These are phyloP conservation scores for Phlyctochytrium arcticum DNA, from an alignment of 192 early-diverging fungal species.

Conservation along the genomic window DNA sequence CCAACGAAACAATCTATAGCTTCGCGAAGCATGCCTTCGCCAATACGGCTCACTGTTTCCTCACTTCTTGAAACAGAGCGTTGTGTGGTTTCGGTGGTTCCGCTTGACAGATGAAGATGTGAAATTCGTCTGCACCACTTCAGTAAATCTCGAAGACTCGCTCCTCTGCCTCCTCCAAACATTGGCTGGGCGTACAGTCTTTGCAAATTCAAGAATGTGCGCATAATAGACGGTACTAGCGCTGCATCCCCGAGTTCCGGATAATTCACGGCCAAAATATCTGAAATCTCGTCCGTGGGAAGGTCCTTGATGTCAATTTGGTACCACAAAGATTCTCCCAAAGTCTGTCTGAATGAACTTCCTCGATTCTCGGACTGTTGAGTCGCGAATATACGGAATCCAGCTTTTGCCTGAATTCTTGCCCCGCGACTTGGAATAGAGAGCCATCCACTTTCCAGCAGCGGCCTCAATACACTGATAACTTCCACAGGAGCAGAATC, in stretches of 20 bases:
- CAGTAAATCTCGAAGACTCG: constrained; percentile 84
- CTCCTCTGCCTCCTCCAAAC: constrained; percentile 38
- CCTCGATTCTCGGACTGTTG: constrained; percentile 20
- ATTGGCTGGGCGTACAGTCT: constrained; percentile 13
- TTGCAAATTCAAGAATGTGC: constrained; percentile 15
- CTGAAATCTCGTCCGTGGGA: constrained; percentile 56
- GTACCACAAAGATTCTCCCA: constrained; percentile 68
- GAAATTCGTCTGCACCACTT: constrained; percentile 87
- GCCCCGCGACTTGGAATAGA: constrained; percentile 90
- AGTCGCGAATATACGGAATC: constrained; percentile 92
- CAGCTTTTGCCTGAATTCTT: constrained; percentile 73
- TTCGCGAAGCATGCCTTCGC: constrained; percentile 75
- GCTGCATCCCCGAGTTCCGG: constrained; percentile 32
- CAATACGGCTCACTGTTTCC: neutral
- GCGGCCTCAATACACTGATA: constrained; percentile 82
- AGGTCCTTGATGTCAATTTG: constrained; percentile 64
- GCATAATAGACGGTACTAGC: constrained; percentile 12
- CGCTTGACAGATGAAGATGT: constrained; percentile 42
- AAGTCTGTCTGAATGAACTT: neutral
- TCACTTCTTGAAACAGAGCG: neutral
- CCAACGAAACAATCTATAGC: constrained; percentile 83
- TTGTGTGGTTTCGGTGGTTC: neutral
- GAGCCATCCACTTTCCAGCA: constrained; percentile 84
- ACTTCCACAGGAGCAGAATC: constrained; percentile 95
- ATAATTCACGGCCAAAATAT: constrained; percentile 58